These are phyloP conservation scores for Bipolaris gigantea DNA, from an alignment of 2,329 filamentous ascomycete species.

Conservation along the genomic window DNA sequence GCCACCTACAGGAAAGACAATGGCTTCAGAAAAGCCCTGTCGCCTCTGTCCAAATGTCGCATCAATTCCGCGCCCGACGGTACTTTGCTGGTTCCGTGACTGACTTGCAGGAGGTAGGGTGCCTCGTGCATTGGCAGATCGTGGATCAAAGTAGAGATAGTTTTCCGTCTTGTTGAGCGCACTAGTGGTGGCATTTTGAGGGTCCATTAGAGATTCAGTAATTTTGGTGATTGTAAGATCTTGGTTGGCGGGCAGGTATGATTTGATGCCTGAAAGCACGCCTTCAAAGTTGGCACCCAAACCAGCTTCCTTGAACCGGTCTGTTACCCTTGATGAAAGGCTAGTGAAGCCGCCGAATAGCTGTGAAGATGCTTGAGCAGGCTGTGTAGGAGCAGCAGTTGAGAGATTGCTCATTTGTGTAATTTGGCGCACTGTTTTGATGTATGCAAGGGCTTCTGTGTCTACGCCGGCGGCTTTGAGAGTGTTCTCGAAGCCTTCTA, in stretches of 20 bases:
- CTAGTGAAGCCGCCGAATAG: slow-evolving; percentile 92
- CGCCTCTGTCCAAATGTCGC: slow-evolving; percentile 89
- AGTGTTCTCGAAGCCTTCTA: slow-evolving; percentile 83
- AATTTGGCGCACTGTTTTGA: slow-evolving; percentile 80
- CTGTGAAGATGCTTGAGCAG: slow-evolving; percentile 66
- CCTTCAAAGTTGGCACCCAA: slow-evolving; percentile 87
- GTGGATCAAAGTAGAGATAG: slow-evolving; percentile 96
- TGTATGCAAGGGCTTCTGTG: slow-evolving; percentile 76
- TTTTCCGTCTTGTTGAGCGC: slow-evolving; percentile 95
- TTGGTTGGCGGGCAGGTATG: slow-evolving; percentile 93
- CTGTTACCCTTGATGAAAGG: slow-evolving; percentile 87
- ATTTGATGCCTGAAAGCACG: slow-evolving; percentile 94
- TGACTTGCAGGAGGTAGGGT: slow-evolving; percentile 81
- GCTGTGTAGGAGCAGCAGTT: slow-evolving; percentile 72
- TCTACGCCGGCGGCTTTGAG: slow-evolving; percentile 76
- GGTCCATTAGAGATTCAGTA: slow-evolving; percentile 97
- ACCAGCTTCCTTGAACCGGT: slow-evolving; percentile 90
- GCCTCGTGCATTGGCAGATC: slow-evolving; percentile 88
- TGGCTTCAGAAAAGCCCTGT: slow-evolving; percentile 85
- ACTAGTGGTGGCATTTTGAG: slow-evolving; percentile 81
- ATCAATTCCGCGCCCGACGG: slow-evolving; percentile 61
- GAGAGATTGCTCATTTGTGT: slow-evolving; percentile 99
- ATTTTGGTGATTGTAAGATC: slow-evolving; percentile 98
- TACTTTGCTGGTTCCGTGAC: slow-evolving; percentile 47
- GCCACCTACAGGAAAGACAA: slow-evolving; percentile 90